phyloP scores from a whole-genome alignment of 2,329 filamentous ascomycete genomes.

The Lachnellula suecica region DNA sequence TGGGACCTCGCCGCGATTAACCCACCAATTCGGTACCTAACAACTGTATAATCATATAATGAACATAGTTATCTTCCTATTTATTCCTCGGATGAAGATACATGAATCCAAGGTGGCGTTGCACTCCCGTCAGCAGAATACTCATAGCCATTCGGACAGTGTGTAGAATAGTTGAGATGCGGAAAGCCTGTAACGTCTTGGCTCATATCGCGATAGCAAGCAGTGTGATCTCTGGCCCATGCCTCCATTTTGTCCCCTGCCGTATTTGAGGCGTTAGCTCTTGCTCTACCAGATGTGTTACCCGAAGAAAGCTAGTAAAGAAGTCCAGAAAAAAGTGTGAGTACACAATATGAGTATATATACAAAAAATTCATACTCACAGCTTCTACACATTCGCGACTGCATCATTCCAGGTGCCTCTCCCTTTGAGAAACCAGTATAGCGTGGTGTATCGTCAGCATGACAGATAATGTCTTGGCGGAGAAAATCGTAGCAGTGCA shows the following conservation, averaged over 20 bases:
- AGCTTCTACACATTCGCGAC: conserved; percentile 1
- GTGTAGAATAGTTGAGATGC: background rate
- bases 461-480: background rate
- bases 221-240: background rate
- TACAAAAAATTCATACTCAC: too few relatives aligned
- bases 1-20: too few relatives aligned
- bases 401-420: background rate
- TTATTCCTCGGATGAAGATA: too few relatives aligned
- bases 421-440: background rate
- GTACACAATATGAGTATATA: too few relatives aligned
- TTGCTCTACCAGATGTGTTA: too few relatives aligned
- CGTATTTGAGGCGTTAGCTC: too few relatives aligned
- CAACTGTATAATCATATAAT: too few relatives aligned
- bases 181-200: background rate
- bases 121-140: background rate
- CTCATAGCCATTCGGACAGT: background rate
- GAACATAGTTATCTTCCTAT: too few relatives aligned
- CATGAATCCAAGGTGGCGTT: background rate
- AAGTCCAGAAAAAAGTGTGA: too few relatives aligned
- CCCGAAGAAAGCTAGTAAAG: too few relatives aligned
- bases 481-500: background rate
- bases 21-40: too few relatives aligned
- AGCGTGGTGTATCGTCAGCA: conserved; percentile 1
- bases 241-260: background rate
- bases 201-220: background rate